Evolutionary conservation across 2,329 filamentous ascomycete species (phyloP).

Genomic region (Cladorrhinum sp.): DNA sequence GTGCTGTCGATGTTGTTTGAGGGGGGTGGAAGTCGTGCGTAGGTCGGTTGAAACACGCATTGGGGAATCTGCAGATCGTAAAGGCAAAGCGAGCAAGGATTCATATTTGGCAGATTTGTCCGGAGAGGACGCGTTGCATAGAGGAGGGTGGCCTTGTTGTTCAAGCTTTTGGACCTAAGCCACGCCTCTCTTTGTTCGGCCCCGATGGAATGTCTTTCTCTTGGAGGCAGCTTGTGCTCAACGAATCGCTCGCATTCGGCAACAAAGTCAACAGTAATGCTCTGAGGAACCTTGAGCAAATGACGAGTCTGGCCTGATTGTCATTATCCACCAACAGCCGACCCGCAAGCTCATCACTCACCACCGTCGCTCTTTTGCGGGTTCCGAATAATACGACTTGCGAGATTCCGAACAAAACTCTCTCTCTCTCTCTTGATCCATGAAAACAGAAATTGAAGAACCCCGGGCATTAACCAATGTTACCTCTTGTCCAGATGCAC

Average conservation of each 20-base stretch:
- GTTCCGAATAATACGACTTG: background rate
- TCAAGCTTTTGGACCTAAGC: slow-evolving; percentile 4
- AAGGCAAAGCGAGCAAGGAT: background rate
- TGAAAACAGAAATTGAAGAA: background rate
- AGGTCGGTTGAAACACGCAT: background rate
- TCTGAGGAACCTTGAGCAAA: slow-evolving; percentile 10
- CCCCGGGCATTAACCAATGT: slow-evolving; percentile 36
- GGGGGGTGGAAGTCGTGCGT: background rate
- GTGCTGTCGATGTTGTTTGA: background rate
- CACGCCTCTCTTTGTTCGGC: slow-evolving; percentile 10
- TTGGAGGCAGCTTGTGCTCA: slow-evolving; percentile 17
- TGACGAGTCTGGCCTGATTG: slow-evolving; percentile 13
- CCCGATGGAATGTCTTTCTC: slow-evolving; percentile 16
- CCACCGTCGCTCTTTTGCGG: background rate
- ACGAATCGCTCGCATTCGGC: slow-evolving; percentile 1
- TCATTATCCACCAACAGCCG: background rate
- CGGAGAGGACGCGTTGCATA: slow-evolving; percentile 15
- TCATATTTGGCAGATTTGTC: background rate
- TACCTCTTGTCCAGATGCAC: slow-evolving; percentile 52
- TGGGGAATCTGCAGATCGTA: background rate
- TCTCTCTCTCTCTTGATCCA: background rate
- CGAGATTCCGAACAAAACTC: slow-evolving; percentile 15
- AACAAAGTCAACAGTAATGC: slow-evolving; percentile 9
- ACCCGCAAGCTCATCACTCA: slow-evolving; percentile 5
- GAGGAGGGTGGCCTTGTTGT: slow-evolving; percentile 11